Conservation (phyloP, 192 early-diverging fungal genomes). For the Podila minutissima region DNA sequence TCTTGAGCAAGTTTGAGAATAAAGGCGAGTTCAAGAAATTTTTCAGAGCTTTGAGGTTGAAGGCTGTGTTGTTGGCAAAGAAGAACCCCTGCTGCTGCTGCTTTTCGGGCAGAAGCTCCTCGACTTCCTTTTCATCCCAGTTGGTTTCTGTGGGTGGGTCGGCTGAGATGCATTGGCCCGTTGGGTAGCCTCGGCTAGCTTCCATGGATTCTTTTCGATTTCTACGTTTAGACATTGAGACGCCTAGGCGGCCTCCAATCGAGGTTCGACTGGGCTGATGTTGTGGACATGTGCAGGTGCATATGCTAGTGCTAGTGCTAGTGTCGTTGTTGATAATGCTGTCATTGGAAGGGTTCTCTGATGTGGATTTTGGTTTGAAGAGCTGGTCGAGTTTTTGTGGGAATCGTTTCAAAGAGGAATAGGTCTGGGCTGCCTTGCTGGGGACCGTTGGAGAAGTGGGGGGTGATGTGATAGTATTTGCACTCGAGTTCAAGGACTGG, state of each 20-base stretch:
- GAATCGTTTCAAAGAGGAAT: constrained; percentile 6
- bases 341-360: not conserved
- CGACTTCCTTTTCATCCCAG: constrained; percentile 23
- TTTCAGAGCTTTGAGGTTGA: constrained; percentile 22
- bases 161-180: constrained; percentile 17
- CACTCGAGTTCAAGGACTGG: not conserved
- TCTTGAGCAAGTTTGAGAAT: constrained; percentile 35
- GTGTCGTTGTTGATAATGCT: not conserved
- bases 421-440: not conserved
- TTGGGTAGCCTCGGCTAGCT: constrained; percentile 22
- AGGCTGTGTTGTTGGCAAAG: constrained; percentile 20
- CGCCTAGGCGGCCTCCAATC: not conserved
- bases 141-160: constrained; percentile 10
- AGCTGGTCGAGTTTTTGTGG: constrained; percentile 31
- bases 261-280: constrained; percentile 1
- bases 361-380: constrained; percentile 12
- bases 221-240: constrained; percentile 6
- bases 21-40: constrained; percentile 30
- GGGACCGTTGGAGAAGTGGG: not conserved
- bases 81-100: constrained; percentile 9
- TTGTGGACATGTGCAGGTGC: constrained; percentile 31
- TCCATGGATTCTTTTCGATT: constrained; percentile 14
- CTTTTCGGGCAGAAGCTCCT: not conserved
- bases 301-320: constrained; percentile 7
- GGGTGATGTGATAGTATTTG: not conserved